Evolutionary conservation across 345 rosid species (phyloP).

Genomic region (Euphorbia pulcherrima): DNA sequence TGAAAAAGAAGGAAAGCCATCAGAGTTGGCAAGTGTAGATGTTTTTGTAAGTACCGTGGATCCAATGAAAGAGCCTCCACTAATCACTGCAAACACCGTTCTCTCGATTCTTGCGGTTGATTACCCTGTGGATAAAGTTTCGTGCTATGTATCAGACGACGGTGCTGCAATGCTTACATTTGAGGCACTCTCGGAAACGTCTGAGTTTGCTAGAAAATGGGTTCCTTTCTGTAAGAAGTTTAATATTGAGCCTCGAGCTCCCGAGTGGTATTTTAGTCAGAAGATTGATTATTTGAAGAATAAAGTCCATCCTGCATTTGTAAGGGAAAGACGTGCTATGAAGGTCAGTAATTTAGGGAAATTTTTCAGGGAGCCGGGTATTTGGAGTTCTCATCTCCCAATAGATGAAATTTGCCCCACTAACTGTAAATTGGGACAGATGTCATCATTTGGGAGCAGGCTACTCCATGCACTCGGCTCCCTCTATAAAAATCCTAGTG

Average conservation of each 20-base stretch:
- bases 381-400: too few species aligned
- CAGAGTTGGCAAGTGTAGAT: slow-evolving; percentile 73
- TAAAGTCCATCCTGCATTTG: slow-evolving; percentile 95
- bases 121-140: slow-evolving; percentile 88
- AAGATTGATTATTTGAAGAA: slow-evolving; percentile 92
- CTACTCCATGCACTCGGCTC: too few species aligned
- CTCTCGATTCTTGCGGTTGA: slow-evolving; percentile 96
- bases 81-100: slow-evolving; percentile 96
- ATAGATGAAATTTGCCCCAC: too few species aligned
- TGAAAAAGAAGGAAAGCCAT: slow-evolving; percentile 95
- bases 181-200: slow-evolving; percentile 96
- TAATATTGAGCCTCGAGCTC: slow-evolving; percentile 93
- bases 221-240: slow-evolving; percentile 96
- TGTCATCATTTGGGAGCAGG: too few species aligned
- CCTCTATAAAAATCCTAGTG: too few species aligned
- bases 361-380: too few species aligned
- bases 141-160: slow-evolving; percentile 97
- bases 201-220: slow-evolving; percentile 96
- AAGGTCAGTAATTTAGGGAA: slow-evolving; percentile 63
- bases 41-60: slow-evolving; percentile 94
- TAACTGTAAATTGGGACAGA: too few species aligned
- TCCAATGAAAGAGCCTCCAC: slow-evolving; percentile 96
- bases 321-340: slow-evolving; percentile 92
- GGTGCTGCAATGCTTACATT: slow-evolving; percentile 99
- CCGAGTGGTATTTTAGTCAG: slow-evolving; percentile 94